Conservation (phyloP, 1,139 yeast genomes). For the Candida labiduridarum region DNA sequence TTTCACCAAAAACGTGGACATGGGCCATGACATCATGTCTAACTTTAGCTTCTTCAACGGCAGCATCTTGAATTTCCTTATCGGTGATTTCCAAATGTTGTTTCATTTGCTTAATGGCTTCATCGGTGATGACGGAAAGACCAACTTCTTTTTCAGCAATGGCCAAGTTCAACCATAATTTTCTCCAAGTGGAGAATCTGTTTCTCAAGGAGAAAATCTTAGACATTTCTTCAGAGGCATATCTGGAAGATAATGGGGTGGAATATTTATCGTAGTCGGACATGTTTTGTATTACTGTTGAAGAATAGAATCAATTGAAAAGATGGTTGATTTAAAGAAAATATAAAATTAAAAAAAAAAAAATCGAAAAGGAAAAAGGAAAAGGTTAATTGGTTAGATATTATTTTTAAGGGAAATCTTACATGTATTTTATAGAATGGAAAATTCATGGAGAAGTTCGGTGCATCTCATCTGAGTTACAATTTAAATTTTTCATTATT, state of each 20-base stretch:
- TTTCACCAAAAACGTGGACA: conserved; percentile 90
- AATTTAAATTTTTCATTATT: background rate
- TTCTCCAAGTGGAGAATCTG: conserved; percentile 98
- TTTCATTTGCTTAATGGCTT: conserved; percentile 86
- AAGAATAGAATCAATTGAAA: background rate
- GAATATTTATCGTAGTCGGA: conserved; percentile 68
- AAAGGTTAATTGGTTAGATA: no score
- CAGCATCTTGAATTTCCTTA: conserved; percentile 86
- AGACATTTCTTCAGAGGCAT: conserved; percentile 98
- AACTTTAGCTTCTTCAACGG: conserved; percentile 94
- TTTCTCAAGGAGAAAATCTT: conserved; percentile 87
- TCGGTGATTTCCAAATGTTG: conserved; percentile 81
- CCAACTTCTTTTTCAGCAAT: conserved; percentile 95
- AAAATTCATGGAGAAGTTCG: background rate
- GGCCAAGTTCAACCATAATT: conserved; percentile 93
- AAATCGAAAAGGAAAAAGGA: background rate
- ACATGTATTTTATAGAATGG: background rate
- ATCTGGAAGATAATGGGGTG: conserved; percentile 94
- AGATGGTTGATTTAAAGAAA: background rate
- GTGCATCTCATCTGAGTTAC: background rate
- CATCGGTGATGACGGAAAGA: conserved; percentile 78
- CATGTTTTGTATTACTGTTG: conserved; percentile 19
- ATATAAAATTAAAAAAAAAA: background rate
- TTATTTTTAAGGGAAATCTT: background rate
- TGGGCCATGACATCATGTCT: conserved; percentile 99